Evolutionary conservation across 192 early-diverging fungal genomes (phyloP).

Genomic region (Coemansia umbellata): DNA sequence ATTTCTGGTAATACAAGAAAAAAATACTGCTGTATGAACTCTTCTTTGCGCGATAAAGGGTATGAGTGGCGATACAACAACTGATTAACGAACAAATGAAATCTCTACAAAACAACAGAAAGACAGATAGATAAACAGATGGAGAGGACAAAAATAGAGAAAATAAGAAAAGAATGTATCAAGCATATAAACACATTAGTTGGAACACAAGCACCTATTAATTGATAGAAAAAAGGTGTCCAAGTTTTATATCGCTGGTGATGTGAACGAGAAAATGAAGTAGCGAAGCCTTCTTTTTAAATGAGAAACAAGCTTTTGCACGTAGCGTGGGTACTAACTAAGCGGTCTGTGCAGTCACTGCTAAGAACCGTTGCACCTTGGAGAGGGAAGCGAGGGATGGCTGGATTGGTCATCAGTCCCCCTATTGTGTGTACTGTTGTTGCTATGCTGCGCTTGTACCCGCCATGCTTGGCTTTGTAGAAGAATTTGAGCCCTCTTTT

Average conservation of each 20-base stretch:
- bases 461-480: too few species aligned
- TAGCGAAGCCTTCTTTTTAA: background rate
- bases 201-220: background rate
- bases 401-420: constrained; percentile 6
- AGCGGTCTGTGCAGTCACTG: background rate
- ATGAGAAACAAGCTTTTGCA: background rate
- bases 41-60: background rate
- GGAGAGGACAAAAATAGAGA: background rate
- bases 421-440: background rate
- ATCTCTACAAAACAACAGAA: constrained; percentile 1
- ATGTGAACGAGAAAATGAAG: constrained; percentile 1
- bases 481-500: too few species aligned
- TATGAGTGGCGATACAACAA: background rate
- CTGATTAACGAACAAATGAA: constrained; percentile 1
- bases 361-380: too few species aligned
- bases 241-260: too few species aligned
- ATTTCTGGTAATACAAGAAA: constrained; percentile 4
- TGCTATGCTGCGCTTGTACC: background rate
- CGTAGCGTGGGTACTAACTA: background rate
- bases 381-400: background rate
- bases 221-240: constrained; percentile 1
- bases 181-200: background rate
- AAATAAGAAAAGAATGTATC: background rate
- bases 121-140: too few species aligned
- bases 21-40: too few species aligned